Base-by-base conservation (phyloP, 2,329 filamentous ascomycete genomes). In the Sporothrix euskadiensis region DNA sequence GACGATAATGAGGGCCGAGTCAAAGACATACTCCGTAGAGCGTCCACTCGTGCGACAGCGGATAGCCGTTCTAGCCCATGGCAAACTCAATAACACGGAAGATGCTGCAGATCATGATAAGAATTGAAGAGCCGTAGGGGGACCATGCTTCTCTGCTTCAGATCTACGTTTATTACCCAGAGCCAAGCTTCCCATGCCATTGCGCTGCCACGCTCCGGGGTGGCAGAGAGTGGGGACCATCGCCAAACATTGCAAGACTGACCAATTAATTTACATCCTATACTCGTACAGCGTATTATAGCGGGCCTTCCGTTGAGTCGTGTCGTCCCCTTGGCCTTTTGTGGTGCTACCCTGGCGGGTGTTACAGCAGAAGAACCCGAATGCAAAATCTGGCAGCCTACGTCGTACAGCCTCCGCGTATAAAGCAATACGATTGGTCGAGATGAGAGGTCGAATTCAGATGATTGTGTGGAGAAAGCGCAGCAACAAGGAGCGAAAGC, bases 71-170 rank as follows among this genome's bases (percentile, higher is more conserved):
- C 4, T 77, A 68, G 16, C 81, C 81, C 71, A 78, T 74, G 12
- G 76, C 77, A 74, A 83, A 84, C 77, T 85, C 83, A 10, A 83
- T 74, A 5, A 82, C 78, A 35, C 83, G 78, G 71, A 82, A 82
- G 26, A 82, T 72, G 57, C 79, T 81, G 47, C 83, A 78, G 10
- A 83, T 73, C 68, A 82, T 78, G 71, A 85, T 83, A n/a, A 82
- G 77, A 0, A 74, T 30, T 26, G 71, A 75, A 14, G 71, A 69
- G 47, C 47, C 56, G 74, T 79, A 78, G 1, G 7, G 19, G 26
- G 26, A 10, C 35, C 35, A 35, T 63, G 19, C 22, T n/a, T 22
- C 3, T 52, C 19, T 22, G 19, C 52, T 10, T 54, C 22, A 22
- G 19, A 22, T 22, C 52, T 9, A 5, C 3, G 6, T n/a, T 41